Percentiles rank a stretch among this genome's conserved stretches.
Evolutionary conservation across 352 stramenopile species (phyloP).

Genomic region (Globisporangium irregulare): DNA sequence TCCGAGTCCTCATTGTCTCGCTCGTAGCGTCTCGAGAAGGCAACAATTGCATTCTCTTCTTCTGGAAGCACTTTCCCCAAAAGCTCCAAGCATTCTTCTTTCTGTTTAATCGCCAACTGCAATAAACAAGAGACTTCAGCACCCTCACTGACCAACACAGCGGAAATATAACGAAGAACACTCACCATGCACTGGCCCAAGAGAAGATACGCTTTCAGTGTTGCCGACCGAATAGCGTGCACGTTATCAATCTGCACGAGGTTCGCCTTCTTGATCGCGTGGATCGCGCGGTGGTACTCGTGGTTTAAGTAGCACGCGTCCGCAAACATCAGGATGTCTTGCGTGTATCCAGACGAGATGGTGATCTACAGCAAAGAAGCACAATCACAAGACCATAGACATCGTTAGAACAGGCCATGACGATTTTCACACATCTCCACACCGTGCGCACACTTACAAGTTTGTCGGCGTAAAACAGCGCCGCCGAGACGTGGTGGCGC

Average conservation of each 20-base stretch:
- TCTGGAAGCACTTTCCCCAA: conserved; percentile 59
- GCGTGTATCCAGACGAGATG: conserved; percentile 41
- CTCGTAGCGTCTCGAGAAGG: conserved; percentile 44
- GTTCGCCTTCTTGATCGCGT: conserved; percentile 52
- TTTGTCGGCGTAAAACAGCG: conserved; percentile 84
- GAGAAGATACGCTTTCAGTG: conserved; percentile 52
- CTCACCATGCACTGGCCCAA: conserved; percentile 71
- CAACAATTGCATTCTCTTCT: conserved; percentile 50
- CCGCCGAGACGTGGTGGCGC: conserved; percentile 47
- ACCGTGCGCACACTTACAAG: conserved; percentile 27
- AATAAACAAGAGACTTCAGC: too few relatives aligned
- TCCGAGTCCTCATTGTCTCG: conserved; percentile 17
- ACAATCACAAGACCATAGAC: conserved; percentile 9
- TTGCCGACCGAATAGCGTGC: conserved; percentile 21
- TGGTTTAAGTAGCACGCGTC: conserved; percentile 64
- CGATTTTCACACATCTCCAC: neutral
- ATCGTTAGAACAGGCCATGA: conserved; percentile 7
- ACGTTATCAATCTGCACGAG: conserved; percentile 35
- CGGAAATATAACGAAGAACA: neutral
- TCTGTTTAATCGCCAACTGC: conserved; percentile 75
- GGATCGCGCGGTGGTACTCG: conserved; percentile 78
- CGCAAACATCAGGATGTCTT: conserved; percentile 74
- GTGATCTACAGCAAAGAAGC: conserved; percentile 29
- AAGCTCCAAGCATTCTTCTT: conserved; percentile 78
- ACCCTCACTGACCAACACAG: too few relatives aligned